phyloP scores from a whole-genome alignment of 371 early-diverging fungal genomes.

The Apophysomyces trapeziformis region DNA sequence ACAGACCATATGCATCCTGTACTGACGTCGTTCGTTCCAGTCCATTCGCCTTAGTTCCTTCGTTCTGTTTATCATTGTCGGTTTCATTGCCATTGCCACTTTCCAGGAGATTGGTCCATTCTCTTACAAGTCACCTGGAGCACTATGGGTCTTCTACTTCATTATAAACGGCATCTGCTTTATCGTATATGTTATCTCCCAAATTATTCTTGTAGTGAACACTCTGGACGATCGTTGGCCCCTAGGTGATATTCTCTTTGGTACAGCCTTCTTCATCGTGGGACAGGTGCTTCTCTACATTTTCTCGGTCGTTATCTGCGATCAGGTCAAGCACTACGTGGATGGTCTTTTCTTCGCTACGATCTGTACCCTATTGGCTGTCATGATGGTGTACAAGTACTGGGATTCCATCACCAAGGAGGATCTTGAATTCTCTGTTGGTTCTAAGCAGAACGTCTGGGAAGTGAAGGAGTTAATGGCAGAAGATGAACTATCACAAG shows the following conservation, averaged over 20 bases:
- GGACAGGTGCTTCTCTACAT: constrained; percentile 85
- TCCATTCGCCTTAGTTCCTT: constrained; percentile 85
- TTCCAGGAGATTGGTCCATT: constrained; percentile 74
- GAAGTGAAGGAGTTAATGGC: constrained; percentile 85
- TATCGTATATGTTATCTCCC: constrained; percentile 85
- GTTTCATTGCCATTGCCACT: constrained; percentile 85
- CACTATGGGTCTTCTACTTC: constrained; percentile 89
- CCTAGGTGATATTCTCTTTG: constrained; percentile 91
- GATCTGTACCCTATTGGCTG: constrained; percentile 88
- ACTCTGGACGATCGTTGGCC: constrained; percentile 97
- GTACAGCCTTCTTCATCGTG: constrained; percentile 81
- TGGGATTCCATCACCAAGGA: constrained; percentile 99
- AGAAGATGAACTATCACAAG: constrained; percentile 52
- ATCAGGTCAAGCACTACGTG: constrained; percentile 89
- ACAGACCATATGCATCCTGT: neutral
- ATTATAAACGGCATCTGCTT: constrained; percentile 84
- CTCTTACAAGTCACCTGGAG: constrained; percentile 64
- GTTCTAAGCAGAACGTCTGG: constrained; percentile 90
- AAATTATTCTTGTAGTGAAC: constrained; percentile 92
- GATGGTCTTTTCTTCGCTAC: constrained; percentile 97
- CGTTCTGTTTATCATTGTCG: constrained; percentile 75
- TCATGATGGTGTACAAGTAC: constrained; percentile 99
- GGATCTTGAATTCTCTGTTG: constrained; percentile 96
- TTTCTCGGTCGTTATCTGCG: constrained; percentile 82
- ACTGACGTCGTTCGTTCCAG: constrained; percentile 39